These are phyloP conservation scores for Backusella westeae DNA, from an alignment of 192 early-diverging fungal genomes.

Conservation along the genomic window DNA sequence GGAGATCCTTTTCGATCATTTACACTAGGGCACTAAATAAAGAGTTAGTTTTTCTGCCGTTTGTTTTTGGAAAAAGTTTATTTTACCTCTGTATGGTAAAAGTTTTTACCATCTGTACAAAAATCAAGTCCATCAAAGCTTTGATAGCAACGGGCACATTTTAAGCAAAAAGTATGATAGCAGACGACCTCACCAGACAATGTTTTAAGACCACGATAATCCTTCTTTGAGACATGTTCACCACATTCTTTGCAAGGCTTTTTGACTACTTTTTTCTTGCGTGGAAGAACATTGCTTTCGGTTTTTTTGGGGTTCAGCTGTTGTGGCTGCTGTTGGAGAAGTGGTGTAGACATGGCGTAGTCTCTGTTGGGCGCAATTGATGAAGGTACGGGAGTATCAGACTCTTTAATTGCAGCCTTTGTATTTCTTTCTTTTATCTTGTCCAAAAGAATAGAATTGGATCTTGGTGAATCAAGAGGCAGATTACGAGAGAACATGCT, in stretches of 20 bases:
- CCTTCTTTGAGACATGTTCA: conserved; percentile 7
- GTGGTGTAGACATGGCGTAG: neutral
- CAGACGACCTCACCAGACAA: neutral
- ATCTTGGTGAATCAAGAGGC: neutral
- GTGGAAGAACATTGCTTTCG: neutral
- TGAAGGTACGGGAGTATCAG: neutral
- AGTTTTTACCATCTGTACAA: conserved; percentile 13
- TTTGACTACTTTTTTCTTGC: conserved; percentile 1
- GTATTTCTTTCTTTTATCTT: neutral
- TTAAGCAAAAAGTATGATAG: conserved; percentile 8
- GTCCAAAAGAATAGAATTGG: neutral
- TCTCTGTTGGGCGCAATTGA: neutral
- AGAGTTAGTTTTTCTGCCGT: neutral
- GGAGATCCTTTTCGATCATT: neutral
- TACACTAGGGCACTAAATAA: neutral
- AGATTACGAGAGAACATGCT: neutral
- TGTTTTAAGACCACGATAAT: conserved; percentile 5
- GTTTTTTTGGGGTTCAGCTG: neutral
- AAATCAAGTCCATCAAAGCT: conserved; percentile 4
- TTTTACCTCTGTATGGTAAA: conserved; percentile 5
- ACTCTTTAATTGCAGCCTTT: neutral
- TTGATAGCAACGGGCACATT: neutral
- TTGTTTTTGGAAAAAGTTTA: neutral
- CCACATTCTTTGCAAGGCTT: conserved; percentile 6
- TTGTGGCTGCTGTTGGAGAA: neutral